Base-by-base conservation (phyloP, 2,329 filamentous ascomycete genomes). In the Fusarium devonianum region DNA sequence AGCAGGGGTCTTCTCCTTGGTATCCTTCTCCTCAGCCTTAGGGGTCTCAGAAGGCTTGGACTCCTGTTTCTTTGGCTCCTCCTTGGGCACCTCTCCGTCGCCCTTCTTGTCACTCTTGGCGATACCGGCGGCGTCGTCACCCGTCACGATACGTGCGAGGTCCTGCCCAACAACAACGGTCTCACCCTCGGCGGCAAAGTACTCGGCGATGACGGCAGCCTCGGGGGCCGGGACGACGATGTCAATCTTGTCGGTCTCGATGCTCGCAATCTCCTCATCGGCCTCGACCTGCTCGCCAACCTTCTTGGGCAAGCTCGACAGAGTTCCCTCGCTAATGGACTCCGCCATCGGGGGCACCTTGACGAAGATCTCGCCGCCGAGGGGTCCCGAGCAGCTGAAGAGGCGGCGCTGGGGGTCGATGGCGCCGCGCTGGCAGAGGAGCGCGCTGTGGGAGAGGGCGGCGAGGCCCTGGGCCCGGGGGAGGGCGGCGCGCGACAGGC, bases 211-310 rank as follows among this genome's bases (percentile, higher is more conserved):
- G 10, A 61, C 46, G 11, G 59, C 67, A 5, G 48, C 48, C 32
- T 69, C 60, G 16, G 52, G 58, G 4, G 66, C 62, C 43, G 60
- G 67, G 9, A 69, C 67, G 2, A 67, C 56, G 17, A 69, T 57
- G 29, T 69, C 67, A 6, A 69, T 69, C 62, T 69, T 69, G 59
- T 69, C 67, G 2, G 67, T 69, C 53, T 69, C 67, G 46, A 69
- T 69, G 42, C 59, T 70, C 14, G 66, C 67, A 14, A 69, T 53
- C 36, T 69, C 67, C 34, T 70, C 67, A 32, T 69, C 67, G 19
- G 56, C 58, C 29, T 69, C 67, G 13, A 69, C 55, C 17, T 43
- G 49, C 22, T 70, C 67, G 32, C 67, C 67, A 3, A 69, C 41
- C 50, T 68, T 63, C 52, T 69, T 70, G 18, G 51, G 35, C 17